phyloP scores from a whole-genome alignment of 768 basidiomycete genomes.

The Lentinula guzmanii region DNA sequence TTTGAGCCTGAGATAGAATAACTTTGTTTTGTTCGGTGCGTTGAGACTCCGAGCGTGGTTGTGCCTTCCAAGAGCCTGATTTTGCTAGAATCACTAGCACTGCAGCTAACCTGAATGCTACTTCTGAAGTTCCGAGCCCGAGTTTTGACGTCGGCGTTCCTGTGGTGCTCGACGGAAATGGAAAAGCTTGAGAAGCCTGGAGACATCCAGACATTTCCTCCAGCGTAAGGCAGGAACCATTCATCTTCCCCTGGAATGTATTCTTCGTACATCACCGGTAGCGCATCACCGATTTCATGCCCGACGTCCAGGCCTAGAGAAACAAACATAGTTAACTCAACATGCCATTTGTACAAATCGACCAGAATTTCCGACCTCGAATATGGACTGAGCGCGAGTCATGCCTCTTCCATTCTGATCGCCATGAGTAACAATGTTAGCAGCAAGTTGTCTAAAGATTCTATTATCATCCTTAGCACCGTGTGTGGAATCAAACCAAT shows the following conservation, averaged over 20 bases:
- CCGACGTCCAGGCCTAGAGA: background rate
- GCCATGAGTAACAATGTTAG: background rate
- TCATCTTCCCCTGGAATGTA: constrained; percentile 2
- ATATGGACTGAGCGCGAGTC: background rate
- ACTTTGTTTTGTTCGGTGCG: too few species aligned
- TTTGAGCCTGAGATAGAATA: too few species aligned
- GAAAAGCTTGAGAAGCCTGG: too few species aligned
- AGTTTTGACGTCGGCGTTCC: too few species aligned
- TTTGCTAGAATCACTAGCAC: too few species aligned
- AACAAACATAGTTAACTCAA: background rate
- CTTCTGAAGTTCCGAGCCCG: too few species aligned
- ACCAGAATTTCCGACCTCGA: background rate
- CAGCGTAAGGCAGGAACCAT: background rate
- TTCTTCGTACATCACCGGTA: background rate
- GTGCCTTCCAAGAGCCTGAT: too few species aligned
- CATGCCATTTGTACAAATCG: background rate
- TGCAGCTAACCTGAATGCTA: too few species aligned
- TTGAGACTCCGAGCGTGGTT: too few species aligned
- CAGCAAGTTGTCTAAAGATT: background rate
- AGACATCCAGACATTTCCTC: background rate
- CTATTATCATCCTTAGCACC: background rate
- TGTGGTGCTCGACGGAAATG: too few species aligned
- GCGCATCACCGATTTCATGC: background rate
- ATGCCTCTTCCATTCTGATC: background rate
- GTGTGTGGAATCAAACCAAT: background rate